Base-by-base conservation (phyloP, 805 yeast species). In the Starmerella etchellsii region DNA sequence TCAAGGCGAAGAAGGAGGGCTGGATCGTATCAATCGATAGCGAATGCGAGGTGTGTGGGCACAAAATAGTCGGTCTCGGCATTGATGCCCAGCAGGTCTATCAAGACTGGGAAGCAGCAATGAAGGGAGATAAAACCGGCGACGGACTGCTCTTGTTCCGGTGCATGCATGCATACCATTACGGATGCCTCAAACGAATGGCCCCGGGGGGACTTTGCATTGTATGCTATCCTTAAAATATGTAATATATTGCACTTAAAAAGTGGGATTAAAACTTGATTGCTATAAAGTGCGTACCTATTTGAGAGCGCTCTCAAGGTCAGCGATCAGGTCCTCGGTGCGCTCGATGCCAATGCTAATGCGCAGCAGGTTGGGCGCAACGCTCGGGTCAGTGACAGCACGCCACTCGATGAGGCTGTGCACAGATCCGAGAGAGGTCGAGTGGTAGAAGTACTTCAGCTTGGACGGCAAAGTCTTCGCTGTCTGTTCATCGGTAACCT, bases 361-460 rank as follows among this genome's bases (percentile, higher is more conserved):
- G 59, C 96, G 70, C 31, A 87, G 59, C 35, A 84, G 58, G 1
- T 71, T 69, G 19, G 71, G 69, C 18, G 70, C 65, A 13, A 76
- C 78, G 3, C 61, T 49, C 1, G 70, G 56, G 55, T 84, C 88
- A 20, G 79, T 70, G 62, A 87, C 55, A 0, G 83, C 78, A 55
- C 95, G 73, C 94, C 95, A 84, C 60, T 87, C 96, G 42, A 87
- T 74, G 54, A 85, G 64, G 34, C 93, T 79, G 61, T 88, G 96
- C 13, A 81, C 82, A 19, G 96, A 95, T 30, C 96, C 96, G 22
- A 88, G 65, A 2, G 95, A 83, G 0, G 95, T 85, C 3, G 95
- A 94, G 61, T 87, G 97, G 51, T 78, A 79, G 93, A 14, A 87
- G 63, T 9, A 51, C 40, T 43, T 42, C 26, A 43, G 45, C 38